Conservation (phyloP, 176 grass and related monocot genomes). For the Rhynchospora breviuscula region DNA sequence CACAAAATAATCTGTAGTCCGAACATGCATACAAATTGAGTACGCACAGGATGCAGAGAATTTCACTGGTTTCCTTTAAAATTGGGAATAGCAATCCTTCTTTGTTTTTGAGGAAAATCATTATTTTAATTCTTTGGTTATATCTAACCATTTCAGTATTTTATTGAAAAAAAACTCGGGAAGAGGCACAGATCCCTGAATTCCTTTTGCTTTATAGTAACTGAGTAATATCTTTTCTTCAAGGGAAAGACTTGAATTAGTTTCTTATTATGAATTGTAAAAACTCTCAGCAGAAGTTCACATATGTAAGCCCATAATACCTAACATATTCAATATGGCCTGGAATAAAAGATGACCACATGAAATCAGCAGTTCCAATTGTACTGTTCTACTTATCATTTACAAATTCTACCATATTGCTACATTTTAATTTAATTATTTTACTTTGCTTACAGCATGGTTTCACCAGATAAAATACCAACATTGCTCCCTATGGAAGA, state of each 20-base stretch:
- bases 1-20: neutral
- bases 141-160: neutral
- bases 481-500: slow-evolving; percentile 47
- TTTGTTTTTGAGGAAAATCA: neutral
- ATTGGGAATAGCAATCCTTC: neutral
- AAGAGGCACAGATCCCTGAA: neutral
- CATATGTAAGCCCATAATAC: neutral
- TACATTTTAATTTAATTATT: neutral
- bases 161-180: neutral
- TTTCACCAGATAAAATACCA: slow-evolving; percentile 33
- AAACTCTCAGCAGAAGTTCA: neutral
- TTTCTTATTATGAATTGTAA: neutral
- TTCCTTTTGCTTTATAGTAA: neutral
- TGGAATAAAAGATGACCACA: neutral
- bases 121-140: neutral
- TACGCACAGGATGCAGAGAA: neutral
- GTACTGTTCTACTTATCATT: neutral
- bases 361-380: neutral
- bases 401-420: neutral
- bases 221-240: neutral
- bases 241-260: neutral
- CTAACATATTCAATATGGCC: neutral
- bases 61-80: neutral
- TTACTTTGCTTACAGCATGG: neutral
- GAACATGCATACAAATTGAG: neutral